These are phyloP conservation scores for Crotalaria pallida DNA, from an alignment of 306 rosid genomes.

Conservation along the genomic window DNA sequence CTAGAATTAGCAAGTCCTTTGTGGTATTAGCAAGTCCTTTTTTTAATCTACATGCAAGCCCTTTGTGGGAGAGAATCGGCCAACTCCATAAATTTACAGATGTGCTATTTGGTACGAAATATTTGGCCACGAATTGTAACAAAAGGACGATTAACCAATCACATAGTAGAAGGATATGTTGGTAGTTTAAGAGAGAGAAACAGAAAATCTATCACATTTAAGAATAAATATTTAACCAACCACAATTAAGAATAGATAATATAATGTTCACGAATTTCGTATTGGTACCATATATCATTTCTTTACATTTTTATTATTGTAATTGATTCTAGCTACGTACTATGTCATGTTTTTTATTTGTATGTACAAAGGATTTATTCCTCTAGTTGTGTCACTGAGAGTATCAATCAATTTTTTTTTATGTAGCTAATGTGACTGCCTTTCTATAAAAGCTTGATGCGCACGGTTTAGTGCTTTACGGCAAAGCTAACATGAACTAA, in stretches of 20 bases:
- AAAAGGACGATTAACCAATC: too few species aligned
- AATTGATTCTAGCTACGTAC: not conserved
- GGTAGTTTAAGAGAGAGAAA: too few species aligned
- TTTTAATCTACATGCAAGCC: too few species aligned
- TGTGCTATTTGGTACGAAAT: too few species aligned
- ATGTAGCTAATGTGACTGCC: not conserved
- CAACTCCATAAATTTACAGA: not conserved
- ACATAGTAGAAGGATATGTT: too few species aligned
- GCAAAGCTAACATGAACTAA: slow-evolving; percentile 13
- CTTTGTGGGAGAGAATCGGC: not conserved
- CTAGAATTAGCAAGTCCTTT: slow-evolving; percentile 1
- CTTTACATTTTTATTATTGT: not conserved
- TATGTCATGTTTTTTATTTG: slow-evolving; percentile 12
- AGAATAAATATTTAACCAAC: too few species aligned
- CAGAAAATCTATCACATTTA: too few species aligned
- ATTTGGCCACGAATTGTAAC: too few species aligned
- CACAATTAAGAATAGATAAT: too few species aligned
- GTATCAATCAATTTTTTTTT: slow-evolving; percentile 31
- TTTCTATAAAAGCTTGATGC: slow-evolving; percentile 19
- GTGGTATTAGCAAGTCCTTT: too few species aligned
- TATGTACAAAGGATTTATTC: slow-evolving; percentile 42
- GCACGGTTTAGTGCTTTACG: slow-evolving; percentile 4
- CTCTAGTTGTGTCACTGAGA: slow-evolving; percentile 3
- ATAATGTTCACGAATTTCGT: too few species aligned
- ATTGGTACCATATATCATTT: too few species aligned